These are phyloP conservation scores for Artemisia argyi DNA, from an alignment of 129 eudicot species.

Conservation along the genomic window DNA sequence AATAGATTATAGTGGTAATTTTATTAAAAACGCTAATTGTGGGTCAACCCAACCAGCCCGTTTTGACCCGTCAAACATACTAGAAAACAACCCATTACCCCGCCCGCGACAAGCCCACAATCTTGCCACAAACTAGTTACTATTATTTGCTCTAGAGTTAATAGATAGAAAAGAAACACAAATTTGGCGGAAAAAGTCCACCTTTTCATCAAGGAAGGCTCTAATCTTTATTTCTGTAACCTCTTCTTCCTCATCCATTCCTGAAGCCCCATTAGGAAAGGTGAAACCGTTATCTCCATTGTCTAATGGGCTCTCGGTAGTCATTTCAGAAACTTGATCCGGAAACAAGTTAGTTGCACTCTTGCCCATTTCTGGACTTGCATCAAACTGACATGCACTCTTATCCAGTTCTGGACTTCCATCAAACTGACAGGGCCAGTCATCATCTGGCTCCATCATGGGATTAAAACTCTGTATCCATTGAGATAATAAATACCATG, in stretches of 20 bases:
- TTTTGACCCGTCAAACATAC: background rate
- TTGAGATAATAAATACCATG: background rate
- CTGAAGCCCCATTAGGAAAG: constrained; percentile 64
- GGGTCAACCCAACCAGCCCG: background rate
- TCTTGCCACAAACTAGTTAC: no score
- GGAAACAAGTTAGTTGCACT: constrained; percentile 32
- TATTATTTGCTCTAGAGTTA: background rate
- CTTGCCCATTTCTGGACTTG: constrained; percentile 54
- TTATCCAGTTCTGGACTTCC: constrained; percentile 56
- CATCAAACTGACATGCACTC: constrained; percentile 70
- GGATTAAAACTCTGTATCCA: constrained; percentile 78
- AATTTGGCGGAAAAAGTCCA: constrained; percentile 10
- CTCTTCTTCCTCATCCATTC: constrained; percentile 87
- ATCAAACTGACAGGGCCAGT: constrained; percentile 84
- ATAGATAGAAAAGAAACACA: background rate
- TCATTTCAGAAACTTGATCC: constrained; percentile 33
- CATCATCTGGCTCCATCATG: constrained; percentile 85
- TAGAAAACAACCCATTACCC: background rate
- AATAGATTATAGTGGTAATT: no score
- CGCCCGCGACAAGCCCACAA: no score
- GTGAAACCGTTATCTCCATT: constrained; percentile 60
- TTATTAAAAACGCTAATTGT: no score
- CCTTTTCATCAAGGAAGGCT: constrained; percentile 88
- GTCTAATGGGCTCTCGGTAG: constrained; percentile 33
- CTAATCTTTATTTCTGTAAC: constrained; percentile 80